Percentiles rank a stretch among this genome's conserved stretches.
Evolutionary conservation across 257 asterid genomes (phyloP).

Genomic region (Orobanche coerulescens): DNA sequence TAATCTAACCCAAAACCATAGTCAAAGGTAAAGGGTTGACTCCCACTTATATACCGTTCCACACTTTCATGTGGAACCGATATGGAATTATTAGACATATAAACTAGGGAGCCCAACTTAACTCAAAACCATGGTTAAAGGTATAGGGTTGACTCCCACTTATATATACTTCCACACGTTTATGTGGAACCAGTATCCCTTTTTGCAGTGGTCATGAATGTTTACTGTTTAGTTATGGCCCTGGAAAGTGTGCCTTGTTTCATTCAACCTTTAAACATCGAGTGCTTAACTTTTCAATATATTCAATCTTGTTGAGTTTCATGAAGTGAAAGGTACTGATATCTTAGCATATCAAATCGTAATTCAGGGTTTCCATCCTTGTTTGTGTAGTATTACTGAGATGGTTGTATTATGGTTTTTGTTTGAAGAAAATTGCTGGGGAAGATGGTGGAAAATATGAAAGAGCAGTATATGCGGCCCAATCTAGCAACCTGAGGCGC

Average conservation of each 20-base stretch:
- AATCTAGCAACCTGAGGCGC: conserved; percentile 89
- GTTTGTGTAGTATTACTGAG: conserved; percentile 13
- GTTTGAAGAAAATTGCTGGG: conserved; percentile 81
- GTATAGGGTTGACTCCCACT: no score
- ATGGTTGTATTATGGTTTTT: conserved; percentile 29
- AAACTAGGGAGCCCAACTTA: no score
- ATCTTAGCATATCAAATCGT: conserved; percentile 4
- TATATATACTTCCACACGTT: no score
- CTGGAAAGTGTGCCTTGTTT: conserved; percentile 12
- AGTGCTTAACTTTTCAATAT: background rate
- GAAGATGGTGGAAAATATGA: conserved; percentile 93
- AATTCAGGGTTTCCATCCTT: background rate
- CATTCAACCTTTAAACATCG: conserved; percentile 8
- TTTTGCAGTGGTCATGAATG: conserved; percentile 16
- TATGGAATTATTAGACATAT: no score
- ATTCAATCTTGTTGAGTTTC: conserved; percentile 16
- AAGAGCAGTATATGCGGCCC: conserved; percentile 82
- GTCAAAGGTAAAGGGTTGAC: no score
- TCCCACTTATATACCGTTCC: no score
- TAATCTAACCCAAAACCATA: no score
- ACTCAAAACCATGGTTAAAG: no score
- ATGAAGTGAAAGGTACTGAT: background rate
- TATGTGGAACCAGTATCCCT: no score
- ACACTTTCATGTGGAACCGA: no score
- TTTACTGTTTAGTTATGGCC: conserved; percentile 15